phyloP scores from a whole-genome alignment of 805 yeast species.

The Tetrapisispora arboricola region DNA sequence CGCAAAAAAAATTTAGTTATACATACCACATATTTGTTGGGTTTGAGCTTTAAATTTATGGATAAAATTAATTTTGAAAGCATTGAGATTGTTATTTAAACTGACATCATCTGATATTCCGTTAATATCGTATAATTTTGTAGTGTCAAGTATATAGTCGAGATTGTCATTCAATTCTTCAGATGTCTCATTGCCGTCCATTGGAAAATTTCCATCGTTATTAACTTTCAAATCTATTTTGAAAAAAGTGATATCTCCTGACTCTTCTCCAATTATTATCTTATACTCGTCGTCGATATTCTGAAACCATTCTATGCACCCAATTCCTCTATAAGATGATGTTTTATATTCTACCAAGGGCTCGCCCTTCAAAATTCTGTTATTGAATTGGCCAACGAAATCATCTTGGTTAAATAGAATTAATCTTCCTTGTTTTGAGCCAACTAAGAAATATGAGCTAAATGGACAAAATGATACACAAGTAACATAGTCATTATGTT shows the following conservation, averaged over 20 bases:
- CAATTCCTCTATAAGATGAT: constrained; percentile 34
- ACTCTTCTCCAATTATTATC: constrained; percentile 57
- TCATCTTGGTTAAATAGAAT: constrained; percentile 34
- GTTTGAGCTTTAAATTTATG: constrained; percentile 36
- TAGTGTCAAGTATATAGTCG: not conserved
- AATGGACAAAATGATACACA: constrained; percentile 46
- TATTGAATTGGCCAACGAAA: constrained; percentile 8
- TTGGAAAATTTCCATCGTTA: not conserved
- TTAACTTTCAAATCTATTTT: constrained; percentile 17
- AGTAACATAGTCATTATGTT: constrained; percentile 36
- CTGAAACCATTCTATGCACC: constrained; percentile 50
- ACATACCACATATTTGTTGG: constrained; percentile 52
- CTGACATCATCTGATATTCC: not conserved
- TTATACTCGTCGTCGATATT: constrained; percentile 6
- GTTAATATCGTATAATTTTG: not conserved
- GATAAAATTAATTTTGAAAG: constrained; percentile 8
- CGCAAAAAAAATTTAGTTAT: too few species aligned
- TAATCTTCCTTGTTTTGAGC: constrained; percentile 48
- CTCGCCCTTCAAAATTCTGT: constrained; percentile 3
- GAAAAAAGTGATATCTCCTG: constrained; percentile 45
- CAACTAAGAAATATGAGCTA: constrained; percentile 40
- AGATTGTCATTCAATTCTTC: not conserved
- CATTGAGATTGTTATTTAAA: constrained; percentile 3
- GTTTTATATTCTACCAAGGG: constrained; percentile 17
- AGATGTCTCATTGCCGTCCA: not conserved